Base-by-base conservation (phyloP, 805 yeast genomes). In the Kazachstania martiniae region DNA sequence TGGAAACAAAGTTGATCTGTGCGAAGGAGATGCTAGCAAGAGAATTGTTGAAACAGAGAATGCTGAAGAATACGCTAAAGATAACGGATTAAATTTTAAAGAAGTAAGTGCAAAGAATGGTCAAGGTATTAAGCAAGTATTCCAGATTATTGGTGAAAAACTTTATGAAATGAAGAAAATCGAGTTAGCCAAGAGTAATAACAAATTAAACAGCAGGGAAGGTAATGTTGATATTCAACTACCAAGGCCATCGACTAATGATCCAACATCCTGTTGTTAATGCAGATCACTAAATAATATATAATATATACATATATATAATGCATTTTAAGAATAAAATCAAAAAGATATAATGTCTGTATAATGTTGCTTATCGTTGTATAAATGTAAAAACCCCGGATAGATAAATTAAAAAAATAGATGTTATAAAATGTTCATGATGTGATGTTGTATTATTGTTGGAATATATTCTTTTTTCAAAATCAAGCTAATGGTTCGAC, bases 1-100 rank as follows among this genome's bases (percentile, higher is more conserved):
- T 4, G 98, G 97, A 0, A 91, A 85, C 56, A 91, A 91, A 58
- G 45, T 59, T 4, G 98, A 91, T 56, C 54, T 86, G 29, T 46
- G 50, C 22, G 44, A 66, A 1, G 85, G 76, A 51, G 62, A 77
- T 40, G 68, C 53, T 12, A 59, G 56, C 4, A 65, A 67, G 22
- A 62, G 86, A 41, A 53, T 60, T 28, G 65, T 71, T 7, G 46
- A 52, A 4, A 51, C 43, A 21, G 65, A 59, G 10, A 62, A 61
- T 16, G 82, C 83, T 0, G 58, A 59, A 42, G 62, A 68, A 21
- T 77, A 74, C 46, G 74, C 77, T 3, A 59, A 59, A 32, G 79
- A 72, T 36, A 66, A 68, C 35, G 62, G 60, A 6, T 51, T 74
- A 23, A 37, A 70, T 18, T 71, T 67, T 47, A 62, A 62, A 36